A percentile compares a stretch with the other conserved stretches of the same genome.
Conservation (phyloP, 2,329 filamentous ascomycete species). For the Penicillium fuscoglaucum region DNA sequence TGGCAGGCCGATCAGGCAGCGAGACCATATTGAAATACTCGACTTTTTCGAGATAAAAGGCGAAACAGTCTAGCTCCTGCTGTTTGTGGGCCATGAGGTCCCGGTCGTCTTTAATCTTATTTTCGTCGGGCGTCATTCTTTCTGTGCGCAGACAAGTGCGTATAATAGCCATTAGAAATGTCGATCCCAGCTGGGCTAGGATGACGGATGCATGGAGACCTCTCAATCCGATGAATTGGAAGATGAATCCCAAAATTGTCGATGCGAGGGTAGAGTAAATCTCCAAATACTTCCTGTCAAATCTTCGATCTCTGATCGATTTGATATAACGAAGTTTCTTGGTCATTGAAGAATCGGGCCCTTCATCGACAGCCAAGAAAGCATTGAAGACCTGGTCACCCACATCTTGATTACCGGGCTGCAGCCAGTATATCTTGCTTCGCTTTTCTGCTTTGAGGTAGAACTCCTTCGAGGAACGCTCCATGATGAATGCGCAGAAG, state of each 20-base stretch:
- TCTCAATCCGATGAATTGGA: slow-evolving; percentile 43
- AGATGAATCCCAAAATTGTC: slow-evolving; percentile 37
- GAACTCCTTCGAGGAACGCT: slow-evolving; percentile 33
- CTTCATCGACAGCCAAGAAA: slow-evolving; percentile 36
- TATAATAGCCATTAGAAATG: slow-evolving; percentile 40
- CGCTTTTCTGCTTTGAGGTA: slow-evolving; percentile 25
- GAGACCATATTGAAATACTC: slow-evolving; percentile 26
- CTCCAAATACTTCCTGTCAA: slow-evolving; percentile 15
- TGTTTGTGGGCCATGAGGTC: slow-evolving; percentile 25
- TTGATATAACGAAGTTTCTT: slow-evolving; percentile 30
- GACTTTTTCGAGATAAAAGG: slow-evolving; percentile 29
- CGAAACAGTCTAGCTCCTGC: slow-evolving; percentile 38
- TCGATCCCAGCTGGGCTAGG: slow-evolving; percentile 37
- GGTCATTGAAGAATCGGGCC: slow-evolving; percentile 11
- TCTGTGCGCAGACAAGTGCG: slow-evolving; percentile 38
- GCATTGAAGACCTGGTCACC: slow-evolving; percentile 43
- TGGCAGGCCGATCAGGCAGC: slow-evolving; percentile 3
- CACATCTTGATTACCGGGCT: slow-evolving; percentile 39
- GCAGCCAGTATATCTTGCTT: slow-evolving; percentile 41
- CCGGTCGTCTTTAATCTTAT: slow-evolving; percentile 26
- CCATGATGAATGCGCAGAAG: slow-evolving; percentile 38
- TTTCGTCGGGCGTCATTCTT: slow-evolving; percentile 32
- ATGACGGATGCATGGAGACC: slow-evolving; percentile 41
- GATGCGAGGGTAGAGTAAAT: slow-evolving; percentile 27
- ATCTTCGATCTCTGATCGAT: slow-evolving; percentile 23